Evolutionary conservation across 345 rosid species (phyloP).

Genomic region (Corymbia maculata): DNA sequence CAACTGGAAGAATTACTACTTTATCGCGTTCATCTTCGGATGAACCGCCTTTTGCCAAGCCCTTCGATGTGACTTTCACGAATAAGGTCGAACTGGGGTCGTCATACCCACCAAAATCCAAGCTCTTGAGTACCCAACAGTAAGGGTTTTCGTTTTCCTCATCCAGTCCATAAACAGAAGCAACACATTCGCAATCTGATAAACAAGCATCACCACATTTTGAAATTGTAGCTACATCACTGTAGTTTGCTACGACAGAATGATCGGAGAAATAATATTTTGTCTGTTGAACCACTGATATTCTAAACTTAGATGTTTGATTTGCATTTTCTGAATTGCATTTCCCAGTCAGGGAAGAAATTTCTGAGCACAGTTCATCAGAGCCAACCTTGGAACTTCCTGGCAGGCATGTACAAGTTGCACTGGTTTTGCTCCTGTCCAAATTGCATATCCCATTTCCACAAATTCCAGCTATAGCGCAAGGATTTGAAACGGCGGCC

Average conservation of each 20-base stretch:
- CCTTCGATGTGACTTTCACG: constrained; percentile 46
- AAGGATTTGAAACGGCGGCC: constrained; percentile 91
- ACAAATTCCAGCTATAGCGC: constrained; percentile 78
- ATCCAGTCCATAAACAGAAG: constrained; percentile 80
- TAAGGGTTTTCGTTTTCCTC: constrained; percentile 83
- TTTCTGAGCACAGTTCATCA: not conserved
- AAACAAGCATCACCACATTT: constrained; percentile 73
- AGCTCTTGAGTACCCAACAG: constrained; percentile 68
- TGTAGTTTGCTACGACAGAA: constrained; percentile 61
- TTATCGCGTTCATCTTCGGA: constrained; percentile 4
- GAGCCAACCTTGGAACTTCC: constrained; percentile 29
- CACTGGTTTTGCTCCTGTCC: constrained; percentile 63
- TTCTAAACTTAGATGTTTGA: constrained; percentile 23
- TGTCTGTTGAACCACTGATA: constrained; percentile 61
- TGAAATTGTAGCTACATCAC: constrained; percentile 38
- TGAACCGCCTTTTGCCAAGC: not conserved
- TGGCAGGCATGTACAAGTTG: constrained; percentile 67
- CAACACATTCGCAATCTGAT: constrained; percentile 70
- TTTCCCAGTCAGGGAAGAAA: not conserved
- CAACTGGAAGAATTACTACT: constrained; percentile 51
- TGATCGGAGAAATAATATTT: constrained; percentile 57
- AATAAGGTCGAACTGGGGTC: constrained; percentile 79
- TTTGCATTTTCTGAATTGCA: not conserved
- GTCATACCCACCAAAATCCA: constrained; percentile 73
- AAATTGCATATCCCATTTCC: constrained; percentile 77